phyloP scores from a whole-genome alignment of 139 green algal species.

The Picochlorum sp. region DNA sequence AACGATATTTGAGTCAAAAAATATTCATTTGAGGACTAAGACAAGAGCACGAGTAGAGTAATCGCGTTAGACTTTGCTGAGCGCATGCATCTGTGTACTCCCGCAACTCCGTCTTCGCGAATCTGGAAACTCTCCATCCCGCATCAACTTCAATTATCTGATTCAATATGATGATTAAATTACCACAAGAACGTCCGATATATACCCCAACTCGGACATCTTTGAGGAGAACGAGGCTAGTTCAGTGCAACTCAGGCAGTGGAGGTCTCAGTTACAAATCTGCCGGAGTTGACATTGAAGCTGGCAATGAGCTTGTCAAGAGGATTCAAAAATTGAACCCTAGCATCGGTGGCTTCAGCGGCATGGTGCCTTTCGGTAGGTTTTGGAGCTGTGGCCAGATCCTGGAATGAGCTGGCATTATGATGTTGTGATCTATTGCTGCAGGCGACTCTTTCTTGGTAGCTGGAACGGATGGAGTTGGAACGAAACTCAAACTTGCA shows the following conservation, averaged over 20 bases:
- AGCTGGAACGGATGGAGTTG: slow-evolving; percentile 92
- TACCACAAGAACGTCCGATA: too few species aligned
- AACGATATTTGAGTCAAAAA: too few species aligned
- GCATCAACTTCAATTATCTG: too few species aligned
- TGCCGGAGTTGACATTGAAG: slow-evolving; percentile 95
- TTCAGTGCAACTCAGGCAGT: background rate
- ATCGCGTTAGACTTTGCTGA: too few species aligned
- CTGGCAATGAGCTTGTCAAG: slow-evolving; percentile 88
- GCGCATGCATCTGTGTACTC: too few species aligned
- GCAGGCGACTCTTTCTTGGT: slow-evolving; percentile 88
- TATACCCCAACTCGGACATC: background rate
- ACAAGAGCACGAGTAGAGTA: too few species aligned
- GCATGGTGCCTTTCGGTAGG: slow-evolving; percentile 89
- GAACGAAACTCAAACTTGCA: slow-evolving; percentile 96
- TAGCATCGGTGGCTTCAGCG: slow-evolving; percentile 89
- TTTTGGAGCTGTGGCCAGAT: background rate
- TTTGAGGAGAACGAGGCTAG: background rate
- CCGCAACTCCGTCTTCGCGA: too few species aligned
- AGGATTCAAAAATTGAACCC: slow-evolving; percentile 89
- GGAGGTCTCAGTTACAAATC: slow-evolving; percentile 70
- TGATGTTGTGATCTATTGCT: background rate
- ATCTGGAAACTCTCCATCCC: too few species aligned
- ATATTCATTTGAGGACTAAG: too few species aligned
- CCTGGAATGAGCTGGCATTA: background rate
- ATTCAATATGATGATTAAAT: too few species aligned